A percentile compares a stretch with the other conserved stretches of the same genome.
These are phyloP conservation scores for Lanmaoa rubissima DNA, from an alignment of 768 basidiomycete species.

Conservation along the genomic window DNA sequence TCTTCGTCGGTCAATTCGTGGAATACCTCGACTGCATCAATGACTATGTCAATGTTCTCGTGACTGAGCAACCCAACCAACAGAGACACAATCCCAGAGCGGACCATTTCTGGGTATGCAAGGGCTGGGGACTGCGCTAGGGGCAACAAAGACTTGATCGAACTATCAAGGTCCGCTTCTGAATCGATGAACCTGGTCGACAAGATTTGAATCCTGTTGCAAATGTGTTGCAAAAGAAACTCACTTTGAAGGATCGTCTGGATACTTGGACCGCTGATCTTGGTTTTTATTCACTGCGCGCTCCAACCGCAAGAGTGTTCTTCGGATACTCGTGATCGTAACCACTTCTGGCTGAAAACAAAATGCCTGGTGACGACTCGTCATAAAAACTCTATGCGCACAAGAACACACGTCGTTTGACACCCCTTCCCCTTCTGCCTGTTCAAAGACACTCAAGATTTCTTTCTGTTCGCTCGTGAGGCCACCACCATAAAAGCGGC, in stretches of 20 bases:
- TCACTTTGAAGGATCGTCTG: slow-evolving; percentile 88
- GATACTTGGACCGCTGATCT: slow-evolving; percentile 93
- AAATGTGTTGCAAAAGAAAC: slow-evolving; percentile 7
- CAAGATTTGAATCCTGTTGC: slow-evolving; percentile 2
- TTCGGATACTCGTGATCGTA: slow-evolving; percentile 66
- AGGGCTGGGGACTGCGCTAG: slow-evolving; percentile 79
- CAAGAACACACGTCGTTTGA: slow-evolving; percentile 62
- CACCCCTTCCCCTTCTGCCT: slow-evolving; percentile 56
- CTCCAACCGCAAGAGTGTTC: slow-evolving; percentile 78
- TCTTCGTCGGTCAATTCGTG: slow-evolving; percentile 98
- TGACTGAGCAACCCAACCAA: slow-evolving; percentile 88
- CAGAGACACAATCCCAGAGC: slow-evolving; percentile 63
- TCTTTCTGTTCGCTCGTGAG: slow-evolving; percentile 91
- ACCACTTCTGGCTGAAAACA: slow-evolving; percentile 58
- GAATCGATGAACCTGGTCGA: slow-evolving; percentile 91
- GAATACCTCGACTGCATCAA: slow-evolving; percentile 89
- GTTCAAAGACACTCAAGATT: slow-evolving; percentile 93
- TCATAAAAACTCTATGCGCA: background rate
- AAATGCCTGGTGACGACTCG: background rate
- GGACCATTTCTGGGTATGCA: slow-evolving; percentile 88
- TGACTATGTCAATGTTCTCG: slow-evolving; percentile 97
- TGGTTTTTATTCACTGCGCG: slow-evolving; percentile 92
- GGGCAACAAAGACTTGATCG: slow-evolving; percentile 85
- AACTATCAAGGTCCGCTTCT: slow-evolving; percentile 88
- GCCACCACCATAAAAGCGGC: slow-evolving; percentile 92